A percentile compares a stretch with the other conserved stretches of the same genome.
phyloP scores from a whole-genome alignment of 257 asterid species.

The Fraxinus quadrangulata region DNA sequence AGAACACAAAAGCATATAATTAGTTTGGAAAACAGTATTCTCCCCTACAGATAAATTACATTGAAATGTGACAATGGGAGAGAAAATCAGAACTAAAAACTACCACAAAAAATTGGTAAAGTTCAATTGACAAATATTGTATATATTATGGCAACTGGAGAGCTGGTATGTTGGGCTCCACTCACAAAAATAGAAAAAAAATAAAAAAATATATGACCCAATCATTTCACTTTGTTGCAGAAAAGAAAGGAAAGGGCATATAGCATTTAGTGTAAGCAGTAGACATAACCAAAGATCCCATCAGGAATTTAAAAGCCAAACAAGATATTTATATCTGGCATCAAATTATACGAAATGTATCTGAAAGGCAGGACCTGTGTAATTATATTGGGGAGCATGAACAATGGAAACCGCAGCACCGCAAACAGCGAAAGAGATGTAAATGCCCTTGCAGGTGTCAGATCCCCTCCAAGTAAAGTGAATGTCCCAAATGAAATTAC shows the following conservation, averaged over 20 bases:
- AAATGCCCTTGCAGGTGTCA: slow-evolving; percentile 97
- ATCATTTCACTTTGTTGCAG: not conserved
- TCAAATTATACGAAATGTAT: not conserved
- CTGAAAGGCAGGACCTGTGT: slow-evolving; percentile 60
- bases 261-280: not conserved
- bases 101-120: not conserved
- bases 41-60: slow-evolving; percentile 9
- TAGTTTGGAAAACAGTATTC: slow-evolving; percentile 5
- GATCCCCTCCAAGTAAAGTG: slow-evolving; percentile 87
- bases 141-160: not conserved
- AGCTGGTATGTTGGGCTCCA: not conserved
- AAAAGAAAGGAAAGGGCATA: slow-evolving; percentile 2
- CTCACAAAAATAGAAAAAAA: not conserved
- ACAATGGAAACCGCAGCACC: slow-evolving; percentile 83
- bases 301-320: not conserved
- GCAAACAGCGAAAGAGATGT: slow-evolving; percentile 91
- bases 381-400: slow-evolving; percentile 92
- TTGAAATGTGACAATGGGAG: not conserved
- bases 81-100: not conserved
- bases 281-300: not conserved
- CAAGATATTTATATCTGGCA: not conserved
- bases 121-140: slow-evolving; percentile 1
- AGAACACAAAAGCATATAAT: slow-evolving; percentile 17
- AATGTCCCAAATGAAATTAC: slow-evolving; percentile 80
- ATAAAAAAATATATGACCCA: not conserved